Percentiles rank a stretch among this genome's conserved stretches.
These are phyloP conservation scores for Flaveria ramosissima DNA, from an alignment of 129 eudicot genomes.

Conservation along the genomic window DNA sequence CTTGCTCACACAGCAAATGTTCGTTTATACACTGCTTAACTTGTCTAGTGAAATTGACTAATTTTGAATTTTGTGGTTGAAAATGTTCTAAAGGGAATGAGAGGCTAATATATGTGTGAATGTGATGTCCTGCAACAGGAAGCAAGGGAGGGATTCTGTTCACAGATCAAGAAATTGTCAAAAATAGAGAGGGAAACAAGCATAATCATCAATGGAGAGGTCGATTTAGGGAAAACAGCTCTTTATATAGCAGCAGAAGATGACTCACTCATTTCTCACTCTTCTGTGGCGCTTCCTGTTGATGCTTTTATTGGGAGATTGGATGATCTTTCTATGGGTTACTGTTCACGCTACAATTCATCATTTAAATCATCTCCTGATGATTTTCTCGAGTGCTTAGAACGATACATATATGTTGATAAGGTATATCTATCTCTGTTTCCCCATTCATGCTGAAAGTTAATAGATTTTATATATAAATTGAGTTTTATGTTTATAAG, in stretches of 20 bases:
- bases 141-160: constrained; percentile 79
- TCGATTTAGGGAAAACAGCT: constrained; percentile 79
- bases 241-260: constrained; percentile 91
- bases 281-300: constrained; percentile 94
- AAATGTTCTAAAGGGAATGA: neutral
- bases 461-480: neutral
- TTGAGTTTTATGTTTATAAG: neutral
- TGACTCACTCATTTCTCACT: constrained; percentile 85
- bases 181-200: constrained; percentile 79
- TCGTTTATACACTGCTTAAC: neutral
- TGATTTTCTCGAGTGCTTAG: constrained; percentile 61
- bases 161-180: constrained; percentile 53
- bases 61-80: neutral
- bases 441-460: constrained; percentile 8
- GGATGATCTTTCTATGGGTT: constrained; percentile 70
- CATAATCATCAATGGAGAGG: constrained; percentile 55
- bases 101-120: neutral
- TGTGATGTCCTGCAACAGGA: constrained; percentile 47
- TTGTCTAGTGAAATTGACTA: neutral
- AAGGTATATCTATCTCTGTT: constrained; percentile 46
- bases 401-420: constrained; percentile 65
- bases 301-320: constrained; percentile 77
- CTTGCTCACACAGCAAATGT: neutral
- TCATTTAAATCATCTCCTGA: constrained; percentile 72
- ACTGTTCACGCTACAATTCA: constrained; percentile 66